phyloP scores from a whole-genome alignment of 1,284 basidiomycete genomes.

The Veloporphyrellus conicus region DNA sequence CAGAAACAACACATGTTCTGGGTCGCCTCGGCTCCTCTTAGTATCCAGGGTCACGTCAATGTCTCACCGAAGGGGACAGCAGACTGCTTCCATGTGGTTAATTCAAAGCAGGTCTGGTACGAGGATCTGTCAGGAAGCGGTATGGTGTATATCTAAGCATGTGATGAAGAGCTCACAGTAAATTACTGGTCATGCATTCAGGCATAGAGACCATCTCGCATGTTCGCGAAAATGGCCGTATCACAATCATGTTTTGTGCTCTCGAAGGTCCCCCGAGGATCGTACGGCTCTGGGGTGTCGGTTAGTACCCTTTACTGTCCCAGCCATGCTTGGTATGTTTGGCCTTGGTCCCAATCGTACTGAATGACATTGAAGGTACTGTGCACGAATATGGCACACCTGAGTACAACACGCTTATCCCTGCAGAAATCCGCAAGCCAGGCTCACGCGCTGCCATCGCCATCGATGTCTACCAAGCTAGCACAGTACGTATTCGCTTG shows the following conservation, averaged over 20 bases:
- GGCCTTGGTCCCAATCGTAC: not conserved
- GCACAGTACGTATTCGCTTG: slow-evolving; percentile 40
- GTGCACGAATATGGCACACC: slow-evolving; percentile 52
- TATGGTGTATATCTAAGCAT: slow-evolving; percentile 18
- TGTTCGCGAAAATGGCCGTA: slow-evolving; percentile 52
- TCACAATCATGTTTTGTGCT: slow-evolving; percentile 52
- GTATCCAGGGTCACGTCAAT: slow-evolving; percentile 47
- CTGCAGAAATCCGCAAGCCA: slow-evolving; percentile 41
- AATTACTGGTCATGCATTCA: slow-evolving; percentile 19
- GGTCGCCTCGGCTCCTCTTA: slow-evolving; percentile 52
- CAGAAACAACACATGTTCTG: slow-evolving; percentile 50
- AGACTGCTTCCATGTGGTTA: slow-evolving; percentile 45
- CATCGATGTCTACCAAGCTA: slow-evolving; percentile 48
- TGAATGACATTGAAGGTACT: slow-evolving; percentile 33
- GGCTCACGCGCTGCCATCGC: slow-evolving; percentile 52
- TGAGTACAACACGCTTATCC: slow-evolving; percentile 45
- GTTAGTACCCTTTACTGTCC: slow-evolving; percentile 23
- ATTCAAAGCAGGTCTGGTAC: slow-evolving; percentile 48
- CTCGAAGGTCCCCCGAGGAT: slow-evolving; percentile 54
- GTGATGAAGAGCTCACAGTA: not conserved
- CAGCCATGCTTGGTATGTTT: not conserved
- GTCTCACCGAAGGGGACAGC: slow-evolving; percentile 50
- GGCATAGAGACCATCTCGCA: slow-evolving; percentile 59
- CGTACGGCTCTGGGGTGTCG: slow-evolving; percentile 47
- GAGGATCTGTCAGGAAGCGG: slow-evolving; percentile 54